Percentiles rank a stretch among this genome's conserved stretches.
Conservation (phyloP, 2,329 filamentous ascomycete genomes). For the Emergomyces pasteurianus region DNA sequence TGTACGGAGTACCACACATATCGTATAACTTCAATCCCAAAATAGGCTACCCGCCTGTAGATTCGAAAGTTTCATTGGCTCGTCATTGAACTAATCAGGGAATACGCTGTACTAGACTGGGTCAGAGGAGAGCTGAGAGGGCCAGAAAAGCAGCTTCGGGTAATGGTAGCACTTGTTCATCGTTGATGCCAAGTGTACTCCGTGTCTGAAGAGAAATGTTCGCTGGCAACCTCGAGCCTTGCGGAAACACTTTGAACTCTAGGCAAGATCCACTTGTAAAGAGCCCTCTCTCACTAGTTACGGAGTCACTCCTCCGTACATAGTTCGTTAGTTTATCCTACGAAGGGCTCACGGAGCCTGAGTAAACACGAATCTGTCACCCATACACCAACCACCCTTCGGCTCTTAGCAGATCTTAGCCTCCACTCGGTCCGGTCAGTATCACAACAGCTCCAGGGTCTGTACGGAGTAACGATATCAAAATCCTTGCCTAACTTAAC, state of each 20-base stretch:
- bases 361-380: not conserved
- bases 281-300: not conserved
- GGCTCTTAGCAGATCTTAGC: not conserved
- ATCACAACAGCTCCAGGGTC: not conserved
- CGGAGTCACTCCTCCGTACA: not conserved
- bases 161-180: not conserved
- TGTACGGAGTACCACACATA: not conserved
- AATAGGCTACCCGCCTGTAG: not conserved
- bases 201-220: not conserved
- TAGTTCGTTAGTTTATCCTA: not conserved
- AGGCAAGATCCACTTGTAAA: not conserved
- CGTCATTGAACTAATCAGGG: not conserved
- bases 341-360: not conserved
- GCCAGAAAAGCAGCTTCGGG: not conserved
- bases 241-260: not conserved
- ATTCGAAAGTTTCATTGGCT: not conserved
- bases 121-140: not conserved
- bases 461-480: too few relatives aligned
- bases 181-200: not conserved
- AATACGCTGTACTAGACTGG: not conserved
- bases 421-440: not conserved
- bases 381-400: not conserved
- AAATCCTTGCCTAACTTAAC: not conserved
- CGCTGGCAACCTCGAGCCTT: not conserved
- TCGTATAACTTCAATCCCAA: not conserved